Conservation (phyloP, 768 basidiomycete genomes). For the Phlegmacium glaucopus region DNA sequence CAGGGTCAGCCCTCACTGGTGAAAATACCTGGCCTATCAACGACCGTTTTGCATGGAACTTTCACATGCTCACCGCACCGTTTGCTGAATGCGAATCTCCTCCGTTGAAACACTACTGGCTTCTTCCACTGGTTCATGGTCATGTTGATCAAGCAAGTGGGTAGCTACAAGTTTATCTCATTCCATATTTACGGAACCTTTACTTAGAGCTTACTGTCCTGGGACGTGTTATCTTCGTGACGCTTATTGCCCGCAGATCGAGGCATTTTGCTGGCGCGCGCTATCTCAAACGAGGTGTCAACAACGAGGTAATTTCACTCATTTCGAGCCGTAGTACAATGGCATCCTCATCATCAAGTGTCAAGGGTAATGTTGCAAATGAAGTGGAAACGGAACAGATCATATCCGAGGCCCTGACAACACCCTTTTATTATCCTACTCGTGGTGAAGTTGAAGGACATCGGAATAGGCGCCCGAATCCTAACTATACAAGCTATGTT, state of each 20-base stretch:
- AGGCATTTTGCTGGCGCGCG: conserved; percentile 95
- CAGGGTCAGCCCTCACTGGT: conserved; percentile 44
- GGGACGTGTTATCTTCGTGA: conserved; percentile 87
- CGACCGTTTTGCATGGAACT: conserved; percentile 94
- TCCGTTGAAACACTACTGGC: conserved; percentile 68
- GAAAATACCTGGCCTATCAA: conserved; percentile 66
- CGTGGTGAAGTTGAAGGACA: conserved; percentile 27
- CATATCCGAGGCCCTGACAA: conserved; percentile 85
- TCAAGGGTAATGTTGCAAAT: conserved; percentile 98
- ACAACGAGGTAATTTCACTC: conserved; percentile 67
- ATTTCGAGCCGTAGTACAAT: background rate
- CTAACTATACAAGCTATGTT: conserved; percentile 93
- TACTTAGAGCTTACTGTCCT: conserved; percentile 84
- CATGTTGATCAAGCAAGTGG: conserved; percentile 98
- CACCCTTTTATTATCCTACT: conserved; percentile 80
- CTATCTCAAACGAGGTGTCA: conserved; percentile 91
- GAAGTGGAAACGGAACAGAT: conserved; percentile 99
- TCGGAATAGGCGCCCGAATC: conserved; percentile 57
- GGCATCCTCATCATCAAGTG: background rate
- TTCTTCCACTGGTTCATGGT: conserved; percentile 89
- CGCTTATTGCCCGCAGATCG: conserved; percentile 91
- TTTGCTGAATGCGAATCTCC: conserved; percentile 44
- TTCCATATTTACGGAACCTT: background rate
- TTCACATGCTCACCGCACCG: conserved; percentile 73
- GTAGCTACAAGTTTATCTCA: conserved; percentile 19